phyloP scores from a whole-genome alignment of 1,284 basidiomycete genomes.

The Cerrena zonata region DNA sequence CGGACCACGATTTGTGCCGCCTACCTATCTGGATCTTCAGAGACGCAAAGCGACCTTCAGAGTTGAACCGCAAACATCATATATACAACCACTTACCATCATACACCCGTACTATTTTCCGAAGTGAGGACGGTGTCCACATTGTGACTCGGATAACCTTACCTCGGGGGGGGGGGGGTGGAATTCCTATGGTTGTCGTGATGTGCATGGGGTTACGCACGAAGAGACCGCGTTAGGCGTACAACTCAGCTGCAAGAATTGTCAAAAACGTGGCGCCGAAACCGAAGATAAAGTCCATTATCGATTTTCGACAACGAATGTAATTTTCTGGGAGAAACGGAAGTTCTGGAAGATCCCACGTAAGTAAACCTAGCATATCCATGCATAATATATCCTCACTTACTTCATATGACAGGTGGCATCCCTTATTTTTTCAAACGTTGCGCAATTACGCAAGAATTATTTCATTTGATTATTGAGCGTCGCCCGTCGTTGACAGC shows the following conservation, averaged over 20 bases:
- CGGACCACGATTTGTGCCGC: conserved; percentile 8
- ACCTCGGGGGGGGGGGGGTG: conserved; percentile 11
- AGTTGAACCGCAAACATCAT: conserved; percentile 7
- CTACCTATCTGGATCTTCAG: background rate
- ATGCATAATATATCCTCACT: background rate
- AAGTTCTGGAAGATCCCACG: conserved; percentile 10
- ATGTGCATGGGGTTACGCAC: conserved; percentile 11
- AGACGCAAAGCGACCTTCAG: background rate
- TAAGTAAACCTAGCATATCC: conserved; percentile 1
- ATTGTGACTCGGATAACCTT: conserved; percentile 5
- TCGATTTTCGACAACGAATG: conserved; percentile 12
- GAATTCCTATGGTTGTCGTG: conserved; percentile 11
- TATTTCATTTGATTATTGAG: conserved; percentile 16
- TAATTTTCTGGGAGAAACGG: conserved; percentile 11
- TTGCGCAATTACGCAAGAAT: conserved; percentile 14
- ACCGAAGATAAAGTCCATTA: conserved; percentile 2
- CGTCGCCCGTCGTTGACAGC: conserved; percentile 12
- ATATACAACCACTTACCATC: conserved; percentile 15
- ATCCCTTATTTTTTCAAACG: conserved; percentile 17
- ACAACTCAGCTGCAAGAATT: conserved; percentile 16
- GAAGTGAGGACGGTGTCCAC: conserved; percentile 11
- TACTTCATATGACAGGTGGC: conserved; percentile 5
- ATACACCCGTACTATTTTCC: conserved; percentile 18
- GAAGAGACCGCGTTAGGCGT: conserved; percentile 16
- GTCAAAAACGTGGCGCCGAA: background rate